A percentile compares a stretch with the other conserved stretches of the same genome.
phyloP scores from a whole-genome alignment of 1,139 yeast species.

The Nakaseomyces sp. region DNA sequence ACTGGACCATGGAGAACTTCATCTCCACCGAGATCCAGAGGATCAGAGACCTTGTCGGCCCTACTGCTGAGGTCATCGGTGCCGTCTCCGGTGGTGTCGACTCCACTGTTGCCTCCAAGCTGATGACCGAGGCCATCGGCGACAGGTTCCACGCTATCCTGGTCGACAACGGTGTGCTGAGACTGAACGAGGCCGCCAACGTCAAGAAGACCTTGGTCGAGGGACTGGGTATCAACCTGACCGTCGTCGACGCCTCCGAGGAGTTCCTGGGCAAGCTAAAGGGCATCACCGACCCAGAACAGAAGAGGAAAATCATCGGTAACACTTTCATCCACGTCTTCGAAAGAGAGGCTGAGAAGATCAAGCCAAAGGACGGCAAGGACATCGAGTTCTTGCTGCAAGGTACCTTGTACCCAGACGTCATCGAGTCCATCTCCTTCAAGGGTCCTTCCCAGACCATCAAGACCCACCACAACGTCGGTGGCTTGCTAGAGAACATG shows the following conservation, averaged over 20 bases:
- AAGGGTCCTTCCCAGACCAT: conserved; percentile 99
- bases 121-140: conserved; percentile 97
- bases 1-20: conserved; percentile 98
- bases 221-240: conserved; percentile 88
- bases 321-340: conserved; percentile 95
- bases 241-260: conserved; percentile 90
- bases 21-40: conserved; percentile 93
- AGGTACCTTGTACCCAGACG: conserved; percentile 98
- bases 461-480: conserved; percentile 98
- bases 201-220: conserved; percentile 85
- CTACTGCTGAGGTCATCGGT: conserved; percentile 97
- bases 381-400: conserved; percentile 90
- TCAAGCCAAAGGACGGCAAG: conserved; percentile 81
- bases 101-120: conserved; percentile 97
- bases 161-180: conserved; percentile 96
- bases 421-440: conserved; percentile 95
- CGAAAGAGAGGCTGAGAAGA: conserved; percentile 90
- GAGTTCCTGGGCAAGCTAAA: conserved; percentile 76
- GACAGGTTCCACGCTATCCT: conserved; percentile 96
- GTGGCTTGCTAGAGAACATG: conserved; percentile 96
- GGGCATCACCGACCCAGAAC: conserved; percentile 97
- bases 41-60: conserved; percentile 86
- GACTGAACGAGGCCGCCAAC: conserved; percentile 81
- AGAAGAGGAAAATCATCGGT: conserved; percentile 97
- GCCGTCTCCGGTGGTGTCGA: conserved; percentile 99